A percentile compares a stretch with the other conserved stretches of the same genome.
Evolutionary conservation across 176 grass and related monocot genomes (phyloP).

Genomic region (Eleusine coracana): DNA sequence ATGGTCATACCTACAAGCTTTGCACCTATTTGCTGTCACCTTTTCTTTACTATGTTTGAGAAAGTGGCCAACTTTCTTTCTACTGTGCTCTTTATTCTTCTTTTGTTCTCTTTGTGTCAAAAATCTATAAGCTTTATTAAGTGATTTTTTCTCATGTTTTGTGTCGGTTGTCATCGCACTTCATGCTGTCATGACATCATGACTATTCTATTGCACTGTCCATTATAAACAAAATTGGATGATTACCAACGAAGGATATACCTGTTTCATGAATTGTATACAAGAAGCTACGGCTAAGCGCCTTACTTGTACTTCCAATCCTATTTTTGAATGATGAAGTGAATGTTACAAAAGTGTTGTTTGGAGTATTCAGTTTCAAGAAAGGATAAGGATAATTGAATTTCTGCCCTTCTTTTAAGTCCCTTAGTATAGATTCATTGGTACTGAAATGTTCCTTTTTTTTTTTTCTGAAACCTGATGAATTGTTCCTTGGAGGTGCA

Average conservation of each 20-base stretch:
- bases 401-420: neutral
- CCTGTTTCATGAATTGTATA: conserved; percentile 6
- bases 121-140: conserved; percentile 14
- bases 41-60: conserved; percentile 47
- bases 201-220: neutral
- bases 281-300: conserved; percentile 24
- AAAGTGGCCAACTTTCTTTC: conserved; percentile 33
- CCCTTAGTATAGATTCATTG: neutral
- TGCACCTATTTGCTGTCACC: conserved; percentile 45
- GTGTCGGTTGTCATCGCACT: conserved; percentile 17
- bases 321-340: conserved; percentile 32
- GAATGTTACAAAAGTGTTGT: conserved; percentile 2
- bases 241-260: conserved; percentile 14
- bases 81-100: conserved; percentile 34
- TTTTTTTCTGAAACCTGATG: neutral
- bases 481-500: conserved; percentile 31
- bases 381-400: neutral
- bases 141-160: neutral
- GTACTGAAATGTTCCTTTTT: neutral
- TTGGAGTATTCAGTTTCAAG: conserved; percentile 19
- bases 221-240: neutral
- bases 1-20: conserved; percentile 45
- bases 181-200: conserved; percentile 28
- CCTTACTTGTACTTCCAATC: neutral
- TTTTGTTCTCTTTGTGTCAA: conserved; percentile 30